Base-by-base conservation (phyloP, 352 stramenopile genomes). In the Phytophthora pluvialis region DNA sequence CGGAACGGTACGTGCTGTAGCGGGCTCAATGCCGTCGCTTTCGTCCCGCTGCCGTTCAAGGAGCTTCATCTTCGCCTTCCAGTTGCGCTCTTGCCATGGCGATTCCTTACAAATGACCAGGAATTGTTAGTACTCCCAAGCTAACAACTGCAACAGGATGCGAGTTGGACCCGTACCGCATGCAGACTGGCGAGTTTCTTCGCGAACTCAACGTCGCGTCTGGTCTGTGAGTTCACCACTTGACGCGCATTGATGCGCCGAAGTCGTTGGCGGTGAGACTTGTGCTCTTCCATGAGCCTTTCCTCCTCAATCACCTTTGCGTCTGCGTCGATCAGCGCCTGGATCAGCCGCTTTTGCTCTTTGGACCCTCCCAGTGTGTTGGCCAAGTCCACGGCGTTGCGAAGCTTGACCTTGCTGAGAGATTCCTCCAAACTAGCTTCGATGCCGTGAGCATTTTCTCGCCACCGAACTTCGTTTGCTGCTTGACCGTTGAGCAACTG, bases 21-120 rank as follows among this genome's bases (percentile, higher is more conserved):
- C 5, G 15, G 36, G 8, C 3, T 36, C 16, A 3, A 32, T 49
- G 16, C 5, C 6, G 3, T 51, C 57, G 10, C n/a, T 26, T 10
- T 69, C 53, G n/a, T 64, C 36, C 12, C n/a, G 29, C 8, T 50
- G 67, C 26, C 18, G 42, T 32, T 73, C 43, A 1, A 60, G 32
- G 15, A 63, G 31, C 44, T 53, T 59, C 47, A 58, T 54, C 32
- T 73, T 77, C 21, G 70, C 56, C 38, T 64, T 74, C 77, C 77
- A 89, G 47, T 92, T 92, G 46, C 86, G 81, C n/a, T 73, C 67
- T 61, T 94, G 86, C 86, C 86, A 94, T 10, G 83, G 81, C 0
- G 83, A 94, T 33, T 79, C 68, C 76, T 21, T 81, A 32, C 40
- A 48, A 6, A 39, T n/a, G 31, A 54, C 9, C n/a, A 58, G 11